Evolutionary conservation across 441 rosid species (phyloP), one percentile per base, ranked within the genome.

Genomic region (Manihot esculenta): DNA sequence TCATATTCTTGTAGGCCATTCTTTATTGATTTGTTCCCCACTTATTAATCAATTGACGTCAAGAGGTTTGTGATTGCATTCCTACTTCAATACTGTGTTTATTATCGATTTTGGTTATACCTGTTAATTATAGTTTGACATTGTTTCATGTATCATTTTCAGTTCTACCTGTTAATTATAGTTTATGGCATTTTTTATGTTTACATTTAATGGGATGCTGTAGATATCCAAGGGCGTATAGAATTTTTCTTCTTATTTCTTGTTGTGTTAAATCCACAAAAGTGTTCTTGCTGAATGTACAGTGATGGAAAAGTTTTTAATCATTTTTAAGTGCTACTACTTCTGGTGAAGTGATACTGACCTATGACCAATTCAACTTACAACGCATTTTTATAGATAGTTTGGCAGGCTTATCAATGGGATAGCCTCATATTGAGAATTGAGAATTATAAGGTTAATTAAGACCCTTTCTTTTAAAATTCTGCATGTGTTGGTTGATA

Each of bases 1-100:
- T 72, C 20, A 45, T 65, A 44, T 62, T 44, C 68, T 62, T 58
- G 59, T 54, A 66, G 82, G 79, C 68, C n/a, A 60, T 51, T 48
- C 41, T 35, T n/a, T 27, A 38, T 17, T 41, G 65, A 49, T 73
- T 1, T 55, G 24, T 62, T 38, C 57, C 42, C 42, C 47, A 15
- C 18, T 57, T 20, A 33, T 15, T 24, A 41, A 42, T 12, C 26
- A 44, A 26, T 9, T 5, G 48, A 3, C 20, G 66, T 50, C 21
- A 26, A n/a, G 10, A 50, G 66, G 61, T 70, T 49, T 45, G 69
- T 48, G 20, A 48, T 64, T 54, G 10, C 21, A 8, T n/a, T n/a
- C n/a, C n/a, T n/a, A n/a, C n/a, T n/a, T n/a, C n/a, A n/a, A n/a
- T n/a, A n/a, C 45, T 41, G 0, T 44, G 15, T 3, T 20, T 3